phyloP scores from a whole-genome alignment of 441 rosid species.

The Erodium moschatum region DNA sequence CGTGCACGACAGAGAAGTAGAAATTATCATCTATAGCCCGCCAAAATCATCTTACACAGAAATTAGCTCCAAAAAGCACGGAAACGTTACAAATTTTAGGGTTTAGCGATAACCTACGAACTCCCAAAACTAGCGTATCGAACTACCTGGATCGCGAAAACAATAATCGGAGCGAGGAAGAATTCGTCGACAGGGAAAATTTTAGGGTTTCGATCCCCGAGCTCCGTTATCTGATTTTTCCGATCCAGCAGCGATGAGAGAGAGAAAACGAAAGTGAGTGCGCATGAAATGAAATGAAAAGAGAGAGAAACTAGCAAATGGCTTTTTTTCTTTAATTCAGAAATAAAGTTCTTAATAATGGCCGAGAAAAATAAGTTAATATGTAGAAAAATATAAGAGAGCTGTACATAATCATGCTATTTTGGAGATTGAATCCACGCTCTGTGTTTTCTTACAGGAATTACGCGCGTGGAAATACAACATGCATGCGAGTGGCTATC shows the following conservation, averaged over 20 bases:
- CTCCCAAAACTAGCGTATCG: constrained; percentile 28
- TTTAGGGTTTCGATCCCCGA: constrained; percentile 32
- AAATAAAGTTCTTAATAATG: constrained; percentile 5
- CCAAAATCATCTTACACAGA: constrained; percentile 16
- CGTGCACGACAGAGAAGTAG: constrained; percentile 17
- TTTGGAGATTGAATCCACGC: neutral
- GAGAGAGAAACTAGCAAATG: constrained; percentile 2
- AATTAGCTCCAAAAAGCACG: constrained; percentile 20
- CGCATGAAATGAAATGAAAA: neutral
- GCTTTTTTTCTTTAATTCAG: neutral
- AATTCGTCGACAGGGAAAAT: constrained; percentile 1
- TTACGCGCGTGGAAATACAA: constrained; percentile 1
- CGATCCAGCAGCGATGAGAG: constrained; percentile 27
- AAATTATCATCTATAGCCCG: constrained; percentile 17
- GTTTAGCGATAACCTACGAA: constrained; percentile 27
- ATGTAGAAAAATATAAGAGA: no score
- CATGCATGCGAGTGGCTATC: neutral
- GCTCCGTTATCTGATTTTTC: neutral
- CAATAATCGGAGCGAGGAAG: neutral
- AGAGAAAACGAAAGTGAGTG: constrained; percentile 14
- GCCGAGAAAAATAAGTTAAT: neutral
- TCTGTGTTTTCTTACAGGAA: neutral
- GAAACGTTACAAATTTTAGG: constrained; percentile 26
- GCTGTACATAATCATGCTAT: neutral
- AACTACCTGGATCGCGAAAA: constrained; percentile 24